phyloP scores from a whole-genome alignment of 1,284 basidiomycete genomes.

The Cystobasidiaceae sp. region DNA sequence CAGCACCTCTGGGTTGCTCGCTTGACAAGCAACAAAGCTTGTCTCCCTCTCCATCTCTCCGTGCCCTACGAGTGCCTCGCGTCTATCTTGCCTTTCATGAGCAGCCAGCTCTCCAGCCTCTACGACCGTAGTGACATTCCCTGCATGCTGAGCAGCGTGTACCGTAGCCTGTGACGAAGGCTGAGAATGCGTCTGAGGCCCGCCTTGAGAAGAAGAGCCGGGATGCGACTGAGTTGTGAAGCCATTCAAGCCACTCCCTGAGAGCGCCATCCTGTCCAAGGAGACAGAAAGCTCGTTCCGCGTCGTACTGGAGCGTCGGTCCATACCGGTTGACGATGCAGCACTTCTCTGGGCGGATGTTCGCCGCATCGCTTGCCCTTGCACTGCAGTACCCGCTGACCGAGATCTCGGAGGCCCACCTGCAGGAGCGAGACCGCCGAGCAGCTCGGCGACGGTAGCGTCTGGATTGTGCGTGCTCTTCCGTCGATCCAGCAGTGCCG shows the following conservation, averaged over 20 bases:
- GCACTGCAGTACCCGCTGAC: conserved; percentile 43
- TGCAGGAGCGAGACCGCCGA: not conserved
- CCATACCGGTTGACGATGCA: not conserved
- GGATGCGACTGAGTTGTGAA: not conserved
- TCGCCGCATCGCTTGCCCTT: not conserved
- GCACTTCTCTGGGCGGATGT: conserved; percentile 35
- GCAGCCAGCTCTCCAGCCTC: not conserved
- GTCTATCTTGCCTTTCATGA: conserved; percentile 46
- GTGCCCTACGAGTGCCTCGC: conserved; percentile 50
- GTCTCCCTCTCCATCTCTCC: conserved; percentile 57
- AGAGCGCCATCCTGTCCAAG: conserved; percentile 60
- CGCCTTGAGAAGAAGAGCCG: not conserved
- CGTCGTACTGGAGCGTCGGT: conserved; percentile 21
- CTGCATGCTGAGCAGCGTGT: not conserved
- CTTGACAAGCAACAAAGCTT: conserved; percentile 47
- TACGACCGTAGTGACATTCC: not conserved
- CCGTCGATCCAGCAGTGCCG: conserved; percentile 13
- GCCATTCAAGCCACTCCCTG: conserved; percentile 37
- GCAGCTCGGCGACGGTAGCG: conserved; percentile 1
- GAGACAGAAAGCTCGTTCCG: conserved; percentile 59
- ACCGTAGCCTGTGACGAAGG: not conserved
- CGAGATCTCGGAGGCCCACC: not conserved
- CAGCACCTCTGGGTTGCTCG: not conserved
- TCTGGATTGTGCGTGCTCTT: conserved; percentile 5
- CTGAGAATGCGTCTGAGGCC: not conserved